phyloP scores from a whole-genome alignment of 2,329 filamentous ascomycete species.

The Ophiostoma perfectum region DNA sequence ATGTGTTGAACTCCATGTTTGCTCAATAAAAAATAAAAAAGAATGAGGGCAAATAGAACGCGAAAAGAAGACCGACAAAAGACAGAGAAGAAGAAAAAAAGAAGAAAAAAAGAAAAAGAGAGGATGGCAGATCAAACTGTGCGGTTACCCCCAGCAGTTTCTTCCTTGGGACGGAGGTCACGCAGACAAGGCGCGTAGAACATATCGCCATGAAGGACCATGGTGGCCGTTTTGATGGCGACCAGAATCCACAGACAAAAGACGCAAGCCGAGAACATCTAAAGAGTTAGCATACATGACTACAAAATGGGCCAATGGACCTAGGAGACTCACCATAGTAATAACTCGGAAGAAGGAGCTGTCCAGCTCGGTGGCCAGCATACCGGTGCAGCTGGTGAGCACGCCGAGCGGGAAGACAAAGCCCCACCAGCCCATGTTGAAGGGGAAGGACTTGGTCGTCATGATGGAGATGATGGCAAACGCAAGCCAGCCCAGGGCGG shows the following conservation, averaged over 20 bases:
- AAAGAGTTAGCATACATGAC: not conserved
- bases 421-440: slow-evolving; percentile 39
- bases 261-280: slow-evolving; percentile 39
- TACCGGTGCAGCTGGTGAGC: slow-evolving; percentile 38
- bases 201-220: slow-evolving; percentile 39
- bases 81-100: not conserved
- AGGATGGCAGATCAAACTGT: slow-evolving; percentile 14
- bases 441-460: slow-evolving; percentile 35
- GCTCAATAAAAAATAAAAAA: not conserved
- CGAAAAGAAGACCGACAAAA: not conserved
- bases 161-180: slow-evolving; percentile 26
- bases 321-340: slow-evolving; percentile 26
- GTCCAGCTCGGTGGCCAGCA: slow-evolving; percentile 39
- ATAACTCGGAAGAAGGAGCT: slow-evolving; percentile 42
- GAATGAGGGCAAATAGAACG: no score
- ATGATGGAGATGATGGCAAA: slow-evolving; percentile 33
- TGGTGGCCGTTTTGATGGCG: slow-evolving; percentile 36
- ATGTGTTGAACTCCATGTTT: not conserved
- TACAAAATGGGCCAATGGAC: not conserved
- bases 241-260: slow-evolving; percentile 42
- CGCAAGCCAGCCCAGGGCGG: slow-evolving; percentile 34
- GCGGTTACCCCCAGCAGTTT: slow-evolving; percentile 19
- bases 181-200: slow-evolving; percentile 43
- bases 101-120: not conserved
- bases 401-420: slow-evolving; percentile 38